These are phyloP conservation scores for Paecilomyces formosus DNA, from an alignment of 2,329 filamentous ascomycete genomes.

Conservation along the genomic window DNA sequence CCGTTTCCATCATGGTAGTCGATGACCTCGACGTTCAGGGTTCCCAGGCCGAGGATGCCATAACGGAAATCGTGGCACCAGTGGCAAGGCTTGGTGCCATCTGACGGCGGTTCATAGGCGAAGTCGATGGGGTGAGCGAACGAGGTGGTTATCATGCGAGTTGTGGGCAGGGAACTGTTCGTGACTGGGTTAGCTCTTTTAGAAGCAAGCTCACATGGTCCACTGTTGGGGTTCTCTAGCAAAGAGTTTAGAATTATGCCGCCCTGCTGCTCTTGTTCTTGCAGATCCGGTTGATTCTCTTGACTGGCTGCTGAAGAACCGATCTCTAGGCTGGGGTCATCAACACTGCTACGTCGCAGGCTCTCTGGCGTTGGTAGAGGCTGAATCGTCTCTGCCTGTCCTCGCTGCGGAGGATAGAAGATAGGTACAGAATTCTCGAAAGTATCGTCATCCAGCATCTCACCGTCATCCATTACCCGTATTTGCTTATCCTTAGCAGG, in stretches of 20 bases:
- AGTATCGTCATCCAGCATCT: constrained; percentile 3
- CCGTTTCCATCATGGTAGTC: constrained; percentile 26
- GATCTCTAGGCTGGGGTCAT: background rate
- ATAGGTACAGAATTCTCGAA: background rate
- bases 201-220: background rate
- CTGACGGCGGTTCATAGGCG: constrained; percentile 16
- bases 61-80: constrained; percentile 35
- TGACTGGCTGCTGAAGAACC: background rate
- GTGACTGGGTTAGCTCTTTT: background rate
- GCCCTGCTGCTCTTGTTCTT: background rate
- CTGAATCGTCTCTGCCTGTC: background rate
- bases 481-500: constrained; percentile 12
- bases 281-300: background rate
- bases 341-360: constrained; percentile 5
- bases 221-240: background rate
- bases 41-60: constrained; percentile 32
- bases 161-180: constrained; percentile 3
- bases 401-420: background rate
- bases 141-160: constrained; percentile 26
- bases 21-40: constrained; percentile 25
- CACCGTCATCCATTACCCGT: constrained; percentile 3
- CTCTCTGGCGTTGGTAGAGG: background rate
- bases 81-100: constrained; percentile 22
- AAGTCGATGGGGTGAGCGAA: constrained; percentile 36
- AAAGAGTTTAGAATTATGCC: background rate